Evolutionary conservation across 192 early-diverging fungal species (phyloP).

Genomic region (Coemansia pectinata): DNA sequence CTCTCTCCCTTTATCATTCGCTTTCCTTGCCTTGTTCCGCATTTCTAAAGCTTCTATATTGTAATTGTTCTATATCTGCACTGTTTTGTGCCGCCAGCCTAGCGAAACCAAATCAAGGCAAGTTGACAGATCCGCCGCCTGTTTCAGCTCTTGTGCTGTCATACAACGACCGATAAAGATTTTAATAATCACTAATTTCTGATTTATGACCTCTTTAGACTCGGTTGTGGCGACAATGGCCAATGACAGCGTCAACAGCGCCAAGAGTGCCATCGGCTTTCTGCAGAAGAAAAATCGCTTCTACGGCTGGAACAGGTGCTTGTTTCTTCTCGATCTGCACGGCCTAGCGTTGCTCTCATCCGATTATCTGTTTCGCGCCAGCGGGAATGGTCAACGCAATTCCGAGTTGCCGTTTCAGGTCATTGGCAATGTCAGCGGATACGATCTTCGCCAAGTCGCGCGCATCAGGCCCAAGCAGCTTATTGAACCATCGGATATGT

Average conservation of each 20-base stretch:
- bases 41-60: background rate
- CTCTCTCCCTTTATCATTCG: background rate
- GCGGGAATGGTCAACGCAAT: background rate
- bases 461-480: conserved; percentile 25
- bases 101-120: conserved; percentile 1
- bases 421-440: conserved; percentile 27
- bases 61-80: background rate
- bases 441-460: conserved; percentile 5
- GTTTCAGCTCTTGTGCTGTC: background rate
- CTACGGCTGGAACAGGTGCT: conserved; percentile 44
- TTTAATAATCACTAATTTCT: background rate
- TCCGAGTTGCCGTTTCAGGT: background rate
- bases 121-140: background rate
- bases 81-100: background rate
- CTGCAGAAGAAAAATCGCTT: conserved; percentile 50
- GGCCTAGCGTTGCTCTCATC: conserved; percentile 24
- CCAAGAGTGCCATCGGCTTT: conserved; percentile 17
- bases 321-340: conserved; percentile 25
- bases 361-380: conserved; percentile 12
- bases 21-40: background rate
- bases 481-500: conserved; percentile 15
- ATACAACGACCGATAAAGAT: background rate
- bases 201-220: background rate
- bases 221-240: background rate
- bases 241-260: background rate